Base-by-base conservation (phyloP, 164 flowering plant genomes). In the Piper longum region DNA sequence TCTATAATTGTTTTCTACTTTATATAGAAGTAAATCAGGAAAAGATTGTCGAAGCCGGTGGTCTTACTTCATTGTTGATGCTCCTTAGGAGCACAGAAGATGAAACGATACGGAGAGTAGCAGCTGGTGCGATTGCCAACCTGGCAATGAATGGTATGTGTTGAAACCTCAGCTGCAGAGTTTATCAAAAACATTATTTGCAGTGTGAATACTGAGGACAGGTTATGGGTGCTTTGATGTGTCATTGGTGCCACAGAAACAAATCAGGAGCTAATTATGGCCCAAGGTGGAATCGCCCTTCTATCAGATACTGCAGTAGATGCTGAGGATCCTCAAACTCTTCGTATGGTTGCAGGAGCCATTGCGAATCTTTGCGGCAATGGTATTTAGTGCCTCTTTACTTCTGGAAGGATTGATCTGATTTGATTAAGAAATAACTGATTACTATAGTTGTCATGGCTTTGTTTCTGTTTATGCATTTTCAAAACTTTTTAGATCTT, bases 291-390 rank as follows among this genome's bases (percentile, higher is more conserved):
- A 42, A 81, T 91, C 66, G 65, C 80, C 66, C 77, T 93, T 68
- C 73, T 93, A 68, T 81, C 97, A 57, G 64, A 67, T 61, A 83
- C 93, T 54, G 96, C 99, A 65, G 75, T 82, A 57, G 83, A 82
- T 72, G 97, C 97, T 36, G 85, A 84, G 65, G 98, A 93, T 74
- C 88, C 97, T 69, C 98, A 93, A 70, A 93, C 98, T 19, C 96
- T 93, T 68, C 85, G 98, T 51, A 93, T 93, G 98, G 91, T 93
- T 70, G 98, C 98, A 70, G 98, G 98, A 70, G 98, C 98, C 51
- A 78, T 93, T 16, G 98, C 98, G 56, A 93, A 93, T 78, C 85
- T 93, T 44, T 93, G 98, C 71, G 98, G 98, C 52, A 93, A 93
- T 71, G 98, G 98, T 93, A 86, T 69, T 54, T 56, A 65, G 18